Evolutionary conservation across 208 protist species (phyloP), one percentile per base, ranked within the genome.

Genomic region (Acanthamoeba triangularis): DNA sequence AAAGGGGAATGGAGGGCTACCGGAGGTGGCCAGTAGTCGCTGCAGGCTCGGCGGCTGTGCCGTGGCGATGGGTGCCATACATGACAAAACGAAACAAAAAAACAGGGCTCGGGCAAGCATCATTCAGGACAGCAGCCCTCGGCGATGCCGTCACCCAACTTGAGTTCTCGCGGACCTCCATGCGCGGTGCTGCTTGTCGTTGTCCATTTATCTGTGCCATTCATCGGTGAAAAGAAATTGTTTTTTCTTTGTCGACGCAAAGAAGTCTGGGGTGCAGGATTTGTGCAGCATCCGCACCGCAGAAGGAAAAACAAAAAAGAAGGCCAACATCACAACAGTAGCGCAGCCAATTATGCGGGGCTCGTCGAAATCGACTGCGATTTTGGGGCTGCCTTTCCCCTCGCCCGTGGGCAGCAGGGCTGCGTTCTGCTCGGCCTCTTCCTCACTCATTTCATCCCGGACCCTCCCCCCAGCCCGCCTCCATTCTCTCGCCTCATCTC

Each of bases 301-400:
- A 52, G n/a, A n/a, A 52, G 56, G 18, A 18, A 61, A 20, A 61
- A 7, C 16, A 61, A 25, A 18, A 52, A 61, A 61, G 56, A 23
- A 20, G 54, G 20, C 20, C 16, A 61, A 61, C 56, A 61, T 61
- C 16, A 61, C 20, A 61, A 61, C 16, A 61, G 6, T 20, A 61
- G 20, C 23, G 6, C 56, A 61, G 20, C 23, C 63, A 69, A 35
- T 69, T 35, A 80, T 80, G 72, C n/a, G 72, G 23, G 37, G 33
- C 72, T 49, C 65, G 30, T 18, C 72, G 35, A 80, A 80, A 80
- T 80, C 72, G 63, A 69, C 23, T 14, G 41, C 72, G 37, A 44
- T 80, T 80, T 80, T 80, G 72, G 23, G 72, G 0, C 18, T 80
- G 35, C 72, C 72, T 14, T 80, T 80, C 37, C 72, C 72, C 37